phyloP scores from a whole-genome alignment of 345 rosid species.

The Boechera divaricarpa region DNA sequence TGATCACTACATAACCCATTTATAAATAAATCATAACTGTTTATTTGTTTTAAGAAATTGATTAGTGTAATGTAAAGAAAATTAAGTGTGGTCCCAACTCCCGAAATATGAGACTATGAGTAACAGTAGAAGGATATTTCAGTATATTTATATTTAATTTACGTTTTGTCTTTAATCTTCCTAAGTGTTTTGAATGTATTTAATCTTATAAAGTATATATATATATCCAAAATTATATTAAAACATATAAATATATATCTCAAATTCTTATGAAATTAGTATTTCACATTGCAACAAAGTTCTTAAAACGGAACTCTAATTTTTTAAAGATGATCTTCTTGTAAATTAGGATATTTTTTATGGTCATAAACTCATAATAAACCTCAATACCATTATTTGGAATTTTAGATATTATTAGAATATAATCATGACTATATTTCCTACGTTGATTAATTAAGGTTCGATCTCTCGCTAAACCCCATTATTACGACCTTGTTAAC shows the following conservation, averaged over 20 bases:
- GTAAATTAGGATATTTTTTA: not conserved
- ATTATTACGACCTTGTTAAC: slow-evolving; percentile 31
- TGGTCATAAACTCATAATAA: not conserved
- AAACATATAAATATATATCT: not conserved
- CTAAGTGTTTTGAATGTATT: slow-evolving; percentile 3
- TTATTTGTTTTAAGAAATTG: slow-evolving; percentile 13
- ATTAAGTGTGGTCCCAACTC: not conserved
- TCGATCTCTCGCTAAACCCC: slow-evolving; percentile 21
- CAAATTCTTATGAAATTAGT: slow-evolving; percentile 1
- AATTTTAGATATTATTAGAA: slow-evolving; percentile 6
- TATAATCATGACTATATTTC: slow-evolving; percentile 25
- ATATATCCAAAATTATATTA: not conserved
- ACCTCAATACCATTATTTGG: not conserved
- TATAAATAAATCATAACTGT: slow-evolving; percentile 20
- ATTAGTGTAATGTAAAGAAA: slow-evolving; percentile 17
- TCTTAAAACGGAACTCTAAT: not conserved
- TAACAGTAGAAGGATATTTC: slow-evolving; percentile 14
- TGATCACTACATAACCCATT: slow-evolving; percentile 46
- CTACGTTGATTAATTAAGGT: slow-evolving; percentile 26
- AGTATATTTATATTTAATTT: not conserved
- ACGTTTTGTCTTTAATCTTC: not conserved
- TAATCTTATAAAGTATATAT: not conserved
- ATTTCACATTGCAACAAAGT: not conserved
- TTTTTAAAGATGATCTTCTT: not conserved
- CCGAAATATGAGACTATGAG: slow-evolving; percentile 23